phyloP scores from a whole-genome alignment of 345 rosid genomes.

The Eucalyptus pauciflora region DNA sequence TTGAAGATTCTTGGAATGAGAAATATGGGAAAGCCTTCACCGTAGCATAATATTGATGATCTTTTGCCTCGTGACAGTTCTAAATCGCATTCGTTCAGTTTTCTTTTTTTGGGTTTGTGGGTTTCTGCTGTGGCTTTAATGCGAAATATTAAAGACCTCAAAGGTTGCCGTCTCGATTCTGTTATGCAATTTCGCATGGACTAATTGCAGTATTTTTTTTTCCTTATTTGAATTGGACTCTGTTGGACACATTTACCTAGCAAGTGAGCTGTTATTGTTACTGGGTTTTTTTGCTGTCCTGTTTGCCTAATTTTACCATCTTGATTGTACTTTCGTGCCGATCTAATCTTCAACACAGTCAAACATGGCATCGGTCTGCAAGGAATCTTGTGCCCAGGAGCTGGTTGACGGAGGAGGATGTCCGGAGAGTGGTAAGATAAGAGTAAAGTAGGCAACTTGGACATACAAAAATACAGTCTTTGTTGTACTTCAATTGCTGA shows the following conservation, averaged over 20 bases:
- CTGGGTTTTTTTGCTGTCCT: background rate
- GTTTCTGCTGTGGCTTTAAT: background rate
- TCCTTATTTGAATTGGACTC: background rate
- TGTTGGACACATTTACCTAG: rapidly evolving
- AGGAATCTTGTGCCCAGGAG: background rate
- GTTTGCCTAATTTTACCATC: background rate
- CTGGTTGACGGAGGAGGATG: background rate
- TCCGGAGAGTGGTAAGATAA: background rate
- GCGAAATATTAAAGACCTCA: background rate
- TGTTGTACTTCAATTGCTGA: background rate
- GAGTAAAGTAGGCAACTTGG: background rate
- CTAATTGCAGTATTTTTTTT: background rate
- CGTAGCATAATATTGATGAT: rapidly evolving
- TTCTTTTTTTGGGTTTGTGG: background rate
- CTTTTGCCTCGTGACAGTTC: background rate
- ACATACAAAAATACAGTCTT: background rate
- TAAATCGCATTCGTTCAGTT: background rate
- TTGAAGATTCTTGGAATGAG: background rate
- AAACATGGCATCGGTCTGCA: background rate
- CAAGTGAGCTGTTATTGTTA: background rate
- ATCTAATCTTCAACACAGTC: background rate
- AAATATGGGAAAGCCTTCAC: background rate
- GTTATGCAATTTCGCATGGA: rapidly evolving
- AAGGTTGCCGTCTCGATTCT: background rate
- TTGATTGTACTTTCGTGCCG: background rate